phyloP scores from a whole-genome alignment of 352 stramenopile species.

The Globisporangium emineosum region DNA sequence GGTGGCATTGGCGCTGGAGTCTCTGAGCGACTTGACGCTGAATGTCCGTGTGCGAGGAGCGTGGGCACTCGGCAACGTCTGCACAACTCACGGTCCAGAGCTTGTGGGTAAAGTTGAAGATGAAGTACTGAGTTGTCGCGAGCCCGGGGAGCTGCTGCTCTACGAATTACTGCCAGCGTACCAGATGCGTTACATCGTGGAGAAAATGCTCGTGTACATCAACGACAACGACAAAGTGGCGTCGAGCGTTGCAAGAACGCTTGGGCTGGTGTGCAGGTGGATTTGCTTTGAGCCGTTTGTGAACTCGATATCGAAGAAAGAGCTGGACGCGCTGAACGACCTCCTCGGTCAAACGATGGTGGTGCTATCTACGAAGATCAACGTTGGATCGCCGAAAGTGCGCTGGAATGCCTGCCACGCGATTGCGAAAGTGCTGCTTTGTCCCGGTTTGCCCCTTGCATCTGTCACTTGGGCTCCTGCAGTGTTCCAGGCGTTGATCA shows the following conservation, averaged over 20 bases:
- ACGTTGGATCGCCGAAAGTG: constrained; percentile 78
- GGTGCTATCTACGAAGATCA: constrained; percentile 69
- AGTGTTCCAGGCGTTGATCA: constrained; percentile 76
- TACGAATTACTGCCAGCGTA: constrained; percentile 66
- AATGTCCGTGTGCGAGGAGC: constrained; percentile 82
- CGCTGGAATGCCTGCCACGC: constrained; percentile 87
- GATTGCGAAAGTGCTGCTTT: constrained; percentile 84
- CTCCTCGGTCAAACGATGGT: constrained; percentile 68
- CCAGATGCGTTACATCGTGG: constrained; percentile 63
- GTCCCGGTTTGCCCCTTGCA: constrained; percentile 68
- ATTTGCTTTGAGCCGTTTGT: constrained; percentile 70
- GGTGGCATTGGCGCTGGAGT: constrained; percentile 57
- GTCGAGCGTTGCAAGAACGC: constrained; percentile 75
- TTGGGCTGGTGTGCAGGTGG: constrained; percentile 81
- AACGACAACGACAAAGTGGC: constrained; percentile 89
- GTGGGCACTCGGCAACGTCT: constrained; percentile 85
- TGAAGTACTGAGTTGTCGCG: constrained; percentile 7
- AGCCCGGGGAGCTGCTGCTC: constrained; percentile 26
- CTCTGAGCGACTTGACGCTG: constrained; percentile 68
- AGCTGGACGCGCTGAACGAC: constrained; percentile 39
- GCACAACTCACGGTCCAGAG: constrained; percentile 74
- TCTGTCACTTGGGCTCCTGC: constrained; percentile 72
- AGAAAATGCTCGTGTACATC: constrained; percentile 83
- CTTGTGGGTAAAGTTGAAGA: constrained; percentile 15
- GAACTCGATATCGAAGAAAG: constrained; percentile 26